Base-by-base conservation (phyloP, 1,284 basidiomycete genomes). In the Cutaneotrichosporon cyanovorans region DNA sequence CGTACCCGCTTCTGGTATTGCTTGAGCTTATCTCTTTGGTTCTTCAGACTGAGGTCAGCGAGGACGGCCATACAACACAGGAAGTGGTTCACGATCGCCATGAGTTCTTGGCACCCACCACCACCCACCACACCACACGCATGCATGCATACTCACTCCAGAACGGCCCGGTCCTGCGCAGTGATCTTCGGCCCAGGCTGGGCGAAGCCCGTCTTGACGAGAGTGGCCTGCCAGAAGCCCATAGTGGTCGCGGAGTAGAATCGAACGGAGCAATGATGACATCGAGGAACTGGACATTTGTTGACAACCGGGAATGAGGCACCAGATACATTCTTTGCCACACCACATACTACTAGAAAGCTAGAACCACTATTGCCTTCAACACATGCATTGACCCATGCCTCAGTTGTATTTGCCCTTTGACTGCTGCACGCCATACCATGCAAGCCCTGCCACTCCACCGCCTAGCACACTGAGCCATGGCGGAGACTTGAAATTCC, bases 11-110 rank as follows among this genome's bases (percentile, higher is more conserved):
- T 88, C 78, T 93, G 91, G 63, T 97, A 98, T 68, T 92, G 89
- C 67, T 80, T 85, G 53, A 98, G 76, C 68, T 92, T 93, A 72
- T 98, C 95, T 37, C 95, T 78, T 71, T 98, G 93, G 40, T 95
- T 72, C 72, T 98, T 98, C 56, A 98, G 78, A 65, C 90, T 85
- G 63, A 6, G 12, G 5, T 28, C 37, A 46, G 48, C 50, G 50
- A 15, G 22, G 35, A 5, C 42, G 11, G 3, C 11, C 8, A 31
- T 40, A 39, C 42, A 38, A n/a, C n/a, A n/a, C n/a, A n/a, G n/a
- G n/a, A n/a, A n/a, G n/a, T n/a, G n/a, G n/a, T n/a, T n/a, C n/a
- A n/a, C n/a, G n/a, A n/a, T n/a, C n/a, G n/a, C n/a, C n/a, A n/a
- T n/a, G n/a, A n/a, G n/a, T n/a, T n/a, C n/a, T n/a, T n/a, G n/a